Evolutionary conservation across 2,329 filamentous ascomycete species (phyloP), one percentile per base, ranked within the genome.

Genomic region (Colletotrichum sojae): DNA sequence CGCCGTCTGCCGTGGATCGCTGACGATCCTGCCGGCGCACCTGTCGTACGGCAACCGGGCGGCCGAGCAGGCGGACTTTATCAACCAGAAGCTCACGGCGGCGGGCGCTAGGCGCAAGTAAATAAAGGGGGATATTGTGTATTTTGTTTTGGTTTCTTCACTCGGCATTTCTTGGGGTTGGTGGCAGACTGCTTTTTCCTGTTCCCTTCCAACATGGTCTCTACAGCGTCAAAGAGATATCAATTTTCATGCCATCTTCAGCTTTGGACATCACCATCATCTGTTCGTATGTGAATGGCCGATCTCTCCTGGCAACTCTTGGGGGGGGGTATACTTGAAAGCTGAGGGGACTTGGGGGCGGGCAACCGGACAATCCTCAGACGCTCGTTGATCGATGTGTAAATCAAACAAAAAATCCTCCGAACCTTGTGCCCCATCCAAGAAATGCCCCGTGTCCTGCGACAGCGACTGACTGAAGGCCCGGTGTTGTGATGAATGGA

Each of bases 31-130:
- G 45, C 74, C 78, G 0, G 74, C 78, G 5, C 81, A 83, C 59
- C 74, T 81, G 63, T 75, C 79, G 65, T 83, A 83, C 70, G 71
- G 76, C 31, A 74, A 72, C 36, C 76, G 78, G 63, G 77, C 77
- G 15, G 74, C 74, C 4, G 77, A 77, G 53, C 75, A 75, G 9
- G 75, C 76, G 4, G 67, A 76, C 56, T 80, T 78, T 69, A 75
- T 80, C 40, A 69, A 54, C 6, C 18, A 63, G 46, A 63, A 65
- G 51, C 71, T 72, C 18, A 60, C 63, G 1, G 65, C 65, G 6
- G 71, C 71, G 1, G 71, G 71, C 10, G 71, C 61, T 31, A 71
- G 57, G 62, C 69, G 67, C 53, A 67, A 71, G 69, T 62, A 60
- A 25, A 18, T 40, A 39, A 25, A 25, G n/a, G 39, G 25, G 46